Evolutionary conservation across 371 early-diverging fungal genomes (phyloP).

Genomic region (Actinomucor elegans): DNA sequence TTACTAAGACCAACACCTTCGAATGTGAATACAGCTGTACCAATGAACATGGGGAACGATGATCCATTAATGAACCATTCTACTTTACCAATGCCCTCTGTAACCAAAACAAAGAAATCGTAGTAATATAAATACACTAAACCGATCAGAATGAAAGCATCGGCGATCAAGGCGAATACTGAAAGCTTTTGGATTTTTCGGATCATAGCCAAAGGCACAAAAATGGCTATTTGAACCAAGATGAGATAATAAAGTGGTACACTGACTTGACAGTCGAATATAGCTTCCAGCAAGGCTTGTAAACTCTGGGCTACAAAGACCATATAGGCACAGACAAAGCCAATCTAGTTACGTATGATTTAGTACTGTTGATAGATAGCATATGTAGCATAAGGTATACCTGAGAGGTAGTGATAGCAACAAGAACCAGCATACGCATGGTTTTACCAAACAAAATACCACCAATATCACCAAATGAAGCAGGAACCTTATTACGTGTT

Average conservation of each 20-base stretch:
- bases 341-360: slow-evolving; percentile 48
- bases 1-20: slow-evolving; percentile 82
- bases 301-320: slow-evolving; percentile 86
- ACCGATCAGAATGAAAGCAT: slow-evolving; percentile 81
- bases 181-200: slow-evolving; percentile 82
- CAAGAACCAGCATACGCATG: slow-evolving; percentile 69
- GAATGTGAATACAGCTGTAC: slow-evolving; percentile 88
- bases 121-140: slow-evolving; percentile 80
- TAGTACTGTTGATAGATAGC: neutral
- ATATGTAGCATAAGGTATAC: slow-evolving; percentile 24
- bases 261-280: slow-evolving; percentile 43
- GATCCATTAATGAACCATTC: slow-evolving; percentile 55
- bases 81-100: slow-evolving; percentile 55
- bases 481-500: slow-evolving; percentile 57
- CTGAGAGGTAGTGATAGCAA: slow-evolving; percentile 79
- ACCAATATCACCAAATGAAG: slow-evolving; percentile 72
- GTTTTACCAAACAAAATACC: slow-evolving; percentile 71
- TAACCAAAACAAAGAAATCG: slow-evolving; percentile 66
- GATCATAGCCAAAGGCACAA: slow-evolving; percentile 82
- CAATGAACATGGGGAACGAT: slow-evolving; percentile 78
- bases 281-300: slow-evolving; percentile 63
- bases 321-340: slow-evolving; percentile 88
- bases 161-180: slow-evolving; percentile 79
- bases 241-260: slow-evolving; percentile 55
- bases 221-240: slow-evolving; percentile 67